Base-by-base conservation (phyloP, 495 filamentous ascomycete genomes). In the Cercophora scortea region DNA sequence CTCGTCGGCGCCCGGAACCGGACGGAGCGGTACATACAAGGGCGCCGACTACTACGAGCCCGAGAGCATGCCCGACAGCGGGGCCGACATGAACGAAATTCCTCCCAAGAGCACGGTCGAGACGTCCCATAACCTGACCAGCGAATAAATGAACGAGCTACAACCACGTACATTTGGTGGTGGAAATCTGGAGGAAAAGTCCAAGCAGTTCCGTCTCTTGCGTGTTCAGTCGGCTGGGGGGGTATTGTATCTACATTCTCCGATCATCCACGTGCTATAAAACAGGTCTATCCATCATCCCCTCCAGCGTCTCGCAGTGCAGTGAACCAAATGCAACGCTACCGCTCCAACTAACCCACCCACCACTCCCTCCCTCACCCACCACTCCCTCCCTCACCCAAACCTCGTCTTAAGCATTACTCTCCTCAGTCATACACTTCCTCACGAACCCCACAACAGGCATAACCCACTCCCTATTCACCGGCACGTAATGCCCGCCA, bases 401-500 rank as follows among this genome's bases (percentile, higher is more conserved):
- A 15, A n/a, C n/a, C n/a, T n/a, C n/a, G n/a, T n/a, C n/a, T n/a
- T n/a, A n/a, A n/a, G n/a, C n/a, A n/a, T n/a, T n/a, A n/a, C 17
- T 42, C 1, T 13, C 9, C 46, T 33, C 68, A 61, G 77, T 68
- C 41, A 62, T 61, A 52, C 74, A 74, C 56, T 84, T 80, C 68
- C 71, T 77, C 32, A 96, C 78, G 70, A 95, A 98, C 32, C 75
- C 79, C 39, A 84, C 82, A 47, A 92, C 67, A 44, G 79, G 82
- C 72, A 82, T 82, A 39, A 86, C 80, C 79, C 85, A 95, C 54
- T 87, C 82, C 71, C 86, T 85, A 58, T 81, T 79, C 48, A 86
- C 82, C 0, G 93, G 93, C 61, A 98, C 74, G 63, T 92, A 95
- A 68, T 98, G 93, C 0, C 93, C 92, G 12, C 93, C 93, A 3